These are phyloP conservation scores for Acer negundo DNA, from an alignment of 345 rosid species.

Conservation along the genomic window DNA sequence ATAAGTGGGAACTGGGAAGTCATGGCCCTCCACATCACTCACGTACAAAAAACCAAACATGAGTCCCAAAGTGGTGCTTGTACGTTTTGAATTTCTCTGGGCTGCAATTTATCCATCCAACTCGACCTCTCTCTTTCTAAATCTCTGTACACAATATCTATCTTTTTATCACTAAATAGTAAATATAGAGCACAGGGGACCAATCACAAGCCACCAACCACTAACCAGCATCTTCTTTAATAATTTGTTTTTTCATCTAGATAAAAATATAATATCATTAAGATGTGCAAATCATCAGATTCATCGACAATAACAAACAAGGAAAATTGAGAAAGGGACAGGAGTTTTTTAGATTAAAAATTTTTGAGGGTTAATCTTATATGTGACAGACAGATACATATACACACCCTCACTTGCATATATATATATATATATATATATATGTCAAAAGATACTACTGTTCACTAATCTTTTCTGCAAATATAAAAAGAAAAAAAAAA, in stretches of 20 bases:
- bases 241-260: not conserved
- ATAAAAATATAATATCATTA: not conserved
- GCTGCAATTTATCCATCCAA: not conserved
- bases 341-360: slow-evolving; percentile 11
- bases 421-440: not conserved
- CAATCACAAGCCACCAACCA: not conserved
- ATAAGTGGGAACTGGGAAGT: not conserved
- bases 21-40: not conserved
- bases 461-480: slow-evolving; percentile 23
- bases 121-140: not conserved
- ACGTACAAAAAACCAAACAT: not conserved
- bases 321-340: not conserved
- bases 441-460: slow-evolving; percentile 22
- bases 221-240: not conserved
- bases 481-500: not conserved
- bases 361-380: slow-evolving; percentile 24
- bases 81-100: slow-evolving; percentile 8
- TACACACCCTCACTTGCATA: slow-evolving; percentile 34
- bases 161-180: not conserved
- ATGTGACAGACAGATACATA: slow-evolving; percentile 34
- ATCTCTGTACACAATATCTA: not conserved
- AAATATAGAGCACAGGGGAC: not conserved
- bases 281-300: not conserved
- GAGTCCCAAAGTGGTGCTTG: not conserved
- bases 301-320: slow-evolving; percentile 1